These are phyloP conservation scores for Hypoxylon intermedium DNA, from an alignment of 495 filamentous ascomycete species.

Conservation along the genomic window DNA sequence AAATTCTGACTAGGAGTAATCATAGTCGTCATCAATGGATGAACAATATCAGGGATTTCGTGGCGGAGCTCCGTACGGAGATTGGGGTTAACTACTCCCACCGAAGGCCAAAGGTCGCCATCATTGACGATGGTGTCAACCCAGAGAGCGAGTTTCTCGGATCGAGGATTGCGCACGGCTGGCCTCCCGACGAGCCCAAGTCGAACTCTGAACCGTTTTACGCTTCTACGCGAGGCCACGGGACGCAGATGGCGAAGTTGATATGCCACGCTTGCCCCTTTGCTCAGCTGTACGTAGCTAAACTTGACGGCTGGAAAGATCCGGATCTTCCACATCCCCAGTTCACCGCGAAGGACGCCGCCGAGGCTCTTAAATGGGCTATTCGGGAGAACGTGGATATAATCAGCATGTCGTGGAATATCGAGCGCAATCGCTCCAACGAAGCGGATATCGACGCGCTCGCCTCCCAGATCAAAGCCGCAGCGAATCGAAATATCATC, in stretches of 20 bases:
- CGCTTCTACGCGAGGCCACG: constrained; percentile 45
- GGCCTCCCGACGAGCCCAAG: constrained; percentile 31
- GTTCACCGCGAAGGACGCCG: constrained; percentile 42
- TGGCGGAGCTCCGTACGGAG: constrained; percentile 19
- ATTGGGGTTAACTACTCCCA: constrained; percentile 26
- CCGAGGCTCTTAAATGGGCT: constrained; percentile 42
- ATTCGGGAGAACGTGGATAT: constrained; percentile 35
- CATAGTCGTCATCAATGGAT: constrained; percentile 38
- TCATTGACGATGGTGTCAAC: constrained; percentile 56
- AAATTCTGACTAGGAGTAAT: neutral
- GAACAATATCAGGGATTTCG: constrained; percentile 37
- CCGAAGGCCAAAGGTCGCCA: constrained; percentile 41
- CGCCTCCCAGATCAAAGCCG: constrained; percentile 7
- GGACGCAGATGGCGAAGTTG: constrained; percentile 51
- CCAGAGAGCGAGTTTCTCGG: constrained; percentile 30
- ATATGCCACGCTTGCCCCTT: constrained; percentile 48
- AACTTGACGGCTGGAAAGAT: constrained; percentile 38
- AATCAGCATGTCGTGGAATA: constrained; percentile 47
- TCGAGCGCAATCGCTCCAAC: constrained; percentile 18
- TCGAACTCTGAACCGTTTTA: constrained; percentile 41
- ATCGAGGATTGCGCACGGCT: constrained; percentile 19
- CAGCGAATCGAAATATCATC: constrained; percentile 16
- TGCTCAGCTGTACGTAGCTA: constrained; percentile 44
- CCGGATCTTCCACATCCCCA: constrained; percentile 36
- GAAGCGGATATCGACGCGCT: constrained; percentile 19